Conservation (phyloP, 495 filamentous ascomycete genomes). For the Patellaria atrata region DNA sequence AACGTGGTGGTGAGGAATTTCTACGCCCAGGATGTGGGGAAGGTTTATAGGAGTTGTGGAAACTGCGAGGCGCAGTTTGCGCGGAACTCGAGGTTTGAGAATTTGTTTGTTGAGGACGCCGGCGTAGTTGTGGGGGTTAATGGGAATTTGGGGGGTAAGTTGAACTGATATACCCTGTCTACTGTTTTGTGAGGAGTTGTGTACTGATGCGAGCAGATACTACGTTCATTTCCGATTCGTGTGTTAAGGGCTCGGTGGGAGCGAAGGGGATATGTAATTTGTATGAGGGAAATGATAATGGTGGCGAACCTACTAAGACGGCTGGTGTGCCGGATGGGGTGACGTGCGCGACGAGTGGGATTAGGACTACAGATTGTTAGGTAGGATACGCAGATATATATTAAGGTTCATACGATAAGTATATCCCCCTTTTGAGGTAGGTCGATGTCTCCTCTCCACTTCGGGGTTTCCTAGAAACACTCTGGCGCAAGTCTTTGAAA, state of each 20-base stretch:
- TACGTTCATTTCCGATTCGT: conserved; percentile 13
- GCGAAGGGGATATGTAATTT: conserved; percentile 15
- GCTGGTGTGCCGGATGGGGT: conserved; percentile 14
- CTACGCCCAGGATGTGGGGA: conserved; percentile 14
- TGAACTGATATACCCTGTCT: too few relatives aligned
- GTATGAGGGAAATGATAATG: conserved; percentile 7
- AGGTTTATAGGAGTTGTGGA: conserved; percentile 17
- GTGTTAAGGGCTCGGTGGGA: conserved; percentile 5
- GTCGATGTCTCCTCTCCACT: too few relatives aligned
- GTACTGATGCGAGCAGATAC: conserved; percentile 5
- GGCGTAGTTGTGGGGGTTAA: conserved; percentile 12
- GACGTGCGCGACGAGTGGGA: conserved; percentile 10
- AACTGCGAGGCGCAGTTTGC: conserved; percentile 17
- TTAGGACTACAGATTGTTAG: conserved; percentile 12
- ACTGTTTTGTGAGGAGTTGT: neutral
- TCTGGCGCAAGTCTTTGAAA: too few relatives aligned
- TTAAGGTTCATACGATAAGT: too few relatives aligned
- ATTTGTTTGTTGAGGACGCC: conserved; percentile 9
- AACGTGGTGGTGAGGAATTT: conserved; percentile 29
- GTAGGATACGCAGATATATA: too few relatives aligned
- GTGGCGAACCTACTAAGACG: conserved; percentile 13
- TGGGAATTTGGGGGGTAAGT: conserved; percentile 16
- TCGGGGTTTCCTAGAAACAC: too few relatives aligned
- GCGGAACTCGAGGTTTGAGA: conserved; percentile 6
- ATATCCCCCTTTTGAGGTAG: too few relatives aligned